Evolutionary conservation across 805 yeast genomes (phyloP).

Genomic region (Kuraishia capsulata): DNA sequence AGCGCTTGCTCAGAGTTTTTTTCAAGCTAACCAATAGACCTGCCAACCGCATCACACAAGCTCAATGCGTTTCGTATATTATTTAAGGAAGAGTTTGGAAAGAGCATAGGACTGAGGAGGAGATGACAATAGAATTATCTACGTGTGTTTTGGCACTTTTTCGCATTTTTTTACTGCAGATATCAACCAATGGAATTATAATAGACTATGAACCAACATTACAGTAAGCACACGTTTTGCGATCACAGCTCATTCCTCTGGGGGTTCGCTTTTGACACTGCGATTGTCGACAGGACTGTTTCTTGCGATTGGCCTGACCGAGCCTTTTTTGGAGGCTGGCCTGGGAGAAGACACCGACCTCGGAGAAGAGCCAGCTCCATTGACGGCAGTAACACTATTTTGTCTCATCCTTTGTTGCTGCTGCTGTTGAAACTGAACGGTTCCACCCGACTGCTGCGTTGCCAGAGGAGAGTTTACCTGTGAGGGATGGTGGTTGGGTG

Average conservation of each 20-base stretch:
- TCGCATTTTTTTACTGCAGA: no score
- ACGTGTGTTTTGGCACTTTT: no score
- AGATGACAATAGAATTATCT: conserved; percentile 5
- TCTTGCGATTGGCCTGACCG: not conserved
- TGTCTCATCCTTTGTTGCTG: not conserved
- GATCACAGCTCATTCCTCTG: not conserved
- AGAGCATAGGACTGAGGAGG: conserved; percentile 37
- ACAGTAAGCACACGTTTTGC: no score
- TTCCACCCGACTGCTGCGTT: not conserved
- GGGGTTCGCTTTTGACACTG: not conserved
- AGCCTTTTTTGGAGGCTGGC: not conserved
- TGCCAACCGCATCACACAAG: conserved; percentile 47
- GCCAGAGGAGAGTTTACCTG: not conserved
- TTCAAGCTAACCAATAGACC: conserved; percentile 5
- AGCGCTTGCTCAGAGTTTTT: not conserved
- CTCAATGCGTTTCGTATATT: conserved; percentile 50
- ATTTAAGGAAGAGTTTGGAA: conserved; percentile 53
- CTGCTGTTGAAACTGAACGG: not conserved
- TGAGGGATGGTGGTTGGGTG: no score
- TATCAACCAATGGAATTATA: no score
- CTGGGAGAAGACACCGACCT: not conserved
- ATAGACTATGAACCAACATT: no score
- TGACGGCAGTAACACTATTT: not conserved
- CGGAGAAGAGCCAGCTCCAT: not conserved
- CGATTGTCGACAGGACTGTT: not conserved